Evolutionary conservation across 257 asterid species (phyloP), one percentile per base, ranked within the genome.

Genomic region (Linderniella brevidens): DNA sequence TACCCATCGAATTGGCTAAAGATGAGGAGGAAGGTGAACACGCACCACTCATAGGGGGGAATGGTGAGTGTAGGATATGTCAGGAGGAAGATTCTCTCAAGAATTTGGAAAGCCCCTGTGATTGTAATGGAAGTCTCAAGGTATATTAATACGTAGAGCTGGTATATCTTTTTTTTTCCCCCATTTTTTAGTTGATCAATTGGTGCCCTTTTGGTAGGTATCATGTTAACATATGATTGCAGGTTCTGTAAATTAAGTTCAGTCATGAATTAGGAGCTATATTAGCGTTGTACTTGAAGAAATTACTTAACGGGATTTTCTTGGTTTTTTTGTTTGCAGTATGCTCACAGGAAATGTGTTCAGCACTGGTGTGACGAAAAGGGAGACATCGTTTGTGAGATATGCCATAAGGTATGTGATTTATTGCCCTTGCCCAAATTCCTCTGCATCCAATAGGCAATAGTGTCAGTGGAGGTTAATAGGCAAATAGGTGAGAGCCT

Each of bases 301-400:
- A 2, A 3, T 39, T 39, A 39, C 14, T 55, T 35, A 44, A 20
- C 41, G 44, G 37, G 16, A 45, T 35, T 53, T n/a, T 54, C 43
- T 1, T 39, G 15, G 48, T 38, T n/a, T n/a, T n/a, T n/a, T 32
- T 37, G 16, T 64, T 49, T 70, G 58, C 64, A 67, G 78, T 70
- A 67, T 73, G 80, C 73, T 51, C 80, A 65, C 53, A 64, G 73
- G 37, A 73, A 68, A 63, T 73, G 80, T 55, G 80, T 73, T 43
- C 80, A 73, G 48, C 46, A 69, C 60, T 73, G 77, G 80, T 73
- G 80, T 71, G 66, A 73, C 13, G 77, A 73, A 62, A 73, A 73
- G 62, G 77, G 80, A 17, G 77, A 69, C 56, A 66, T 58, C 60
- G 69, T 64, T 19, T 73, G 77, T 60, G 76, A 73, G 68, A 73